Evolutionary conservation across 345 rosid species (phyloP), one percentile per base, ranked within the genome.

Genomic region (Clausena lansium): DNA sequence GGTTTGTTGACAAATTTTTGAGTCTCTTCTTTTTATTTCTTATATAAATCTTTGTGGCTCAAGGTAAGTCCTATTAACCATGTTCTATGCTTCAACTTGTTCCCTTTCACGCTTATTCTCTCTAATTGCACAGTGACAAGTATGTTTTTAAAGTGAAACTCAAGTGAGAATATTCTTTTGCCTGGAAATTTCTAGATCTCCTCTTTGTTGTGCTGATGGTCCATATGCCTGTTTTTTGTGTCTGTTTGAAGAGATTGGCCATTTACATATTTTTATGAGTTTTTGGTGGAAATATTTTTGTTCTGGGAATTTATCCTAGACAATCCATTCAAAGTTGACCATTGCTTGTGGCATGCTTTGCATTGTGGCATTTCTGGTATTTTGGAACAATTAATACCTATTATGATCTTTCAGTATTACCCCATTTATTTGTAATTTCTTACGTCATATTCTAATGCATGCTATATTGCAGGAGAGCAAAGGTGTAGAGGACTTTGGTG

Each of bases 401-500:
- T 68, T 25, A 28, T 70, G n/a, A 9, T 52, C 13, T 28, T 57
- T 73, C 28, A 73, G 20, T 35, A 2, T 4, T 15, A 5, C 6
- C 8, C n/a, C 35, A 73, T 59, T 14, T 52, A 60, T 59, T 27
- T 73, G 35, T 41, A 25, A 71, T 52, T 39, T 62, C n/a, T 30
- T 25, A 22, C n/a, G 35, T 73, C 10, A 9, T 27, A 17, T 79
- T 62, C 62, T 76, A 41, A 76, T 79, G 58, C 41, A 28, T 60
- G 76, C 73, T 70, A 77, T 71, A 45, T 81, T 78, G 76, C 87
- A 97, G 98, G 99, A 92, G 71, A 94, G 83, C 85, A 96, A 94
- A 85, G 99, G 98, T 76, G 98, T 97, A 10, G 99, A 93, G 82
- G 98, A 94, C 88, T 82, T 96, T 39, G 94, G 97, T 77, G 99